These are phyloP conservation scores for Rhodosporidiobolus odoratus DNA, from an alignment of 768 basidiomycete species.

Conservation along the genomic window DNA sequence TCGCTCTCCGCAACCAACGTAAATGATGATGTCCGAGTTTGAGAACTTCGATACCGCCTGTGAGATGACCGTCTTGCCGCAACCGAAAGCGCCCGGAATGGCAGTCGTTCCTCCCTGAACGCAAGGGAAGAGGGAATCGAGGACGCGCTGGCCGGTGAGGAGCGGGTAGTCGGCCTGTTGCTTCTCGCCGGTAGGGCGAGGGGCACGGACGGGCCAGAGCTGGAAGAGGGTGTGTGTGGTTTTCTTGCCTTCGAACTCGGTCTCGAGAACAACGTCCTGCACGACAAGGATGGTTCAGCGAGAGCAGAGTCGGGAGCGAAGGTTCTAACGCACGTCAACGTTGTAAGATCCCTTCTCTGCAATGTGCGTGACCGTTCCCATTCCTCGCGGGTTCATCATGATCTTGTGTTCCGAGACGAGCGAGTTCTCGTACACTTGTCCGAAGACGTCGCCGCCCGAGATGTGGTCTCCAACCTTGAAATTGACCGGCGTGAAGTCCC, in stretches of 20 bases:
- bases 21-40: conserved; percentile 98
- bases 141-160: conserved; percentile 90
- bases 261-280: conserved; percentile 91
- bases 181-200: conserved; percentile 92
- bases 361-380: conserved; percentile 88
- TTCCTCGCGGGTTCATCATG: conserved; percentile 86
- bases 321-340: conserved; percentile 62
- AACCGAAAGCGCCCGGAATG: conserved; percentile 98
- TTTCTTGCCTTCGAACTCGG: conserved; percentile 91
- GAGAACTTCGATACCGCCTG: conserved; percentile 97
- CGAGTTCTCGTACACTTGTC: conserved; percentile 93
- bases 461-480: conserved; percentile 95
- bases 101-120: conserved; percentile 95
- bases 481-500: conserved; percentile 85
- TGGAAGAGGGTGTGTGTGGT: conserved; percentile 96
- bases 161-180: conserved; percentile 85
- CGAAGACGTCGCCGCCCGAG: conserved; percentile 94
- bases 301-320: background rate
- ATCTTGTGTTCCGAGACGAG: conserved; percentile 94
- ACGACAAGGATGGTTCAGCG: background rate
- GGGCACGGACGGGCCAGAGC: conserved; percentile 97
- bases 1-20: conserved; percentile 97
- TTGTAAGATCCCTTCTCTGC: conserved; percentile 91
- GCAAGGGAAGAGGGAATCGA: conserved; percentile 96
- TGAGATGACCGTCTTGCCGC: conserved; percentile 97